Conservation (phyloP, 1,284 basidiomycete genomes). For the Moniliophthora roreri region DNA sequence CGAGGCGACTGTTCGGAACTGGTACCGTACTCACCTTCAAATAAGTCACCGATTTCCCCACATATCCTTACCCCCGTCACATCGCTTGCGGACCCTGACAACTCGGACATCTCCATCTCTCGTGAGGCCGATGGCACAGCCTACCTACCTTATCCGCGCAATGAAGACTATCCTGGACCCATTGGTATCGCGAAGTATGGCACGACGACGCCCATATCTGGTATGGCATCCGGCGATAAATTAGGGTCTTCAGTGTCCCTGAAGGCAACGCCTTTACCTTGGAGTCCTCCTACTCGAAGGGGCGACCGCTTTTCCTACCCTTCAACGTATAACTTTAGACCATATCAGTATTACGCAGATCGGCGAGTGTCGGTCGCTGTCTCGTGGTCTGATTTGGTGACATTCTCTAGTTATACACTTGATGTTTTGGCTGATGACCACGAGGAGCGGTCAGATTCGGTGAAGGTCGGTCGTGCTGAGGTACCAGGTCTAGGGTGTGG, state of each 20-base stretch:
- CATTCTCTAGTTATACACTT: conserved; percentile 12
- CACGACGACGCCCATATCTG: background rate
- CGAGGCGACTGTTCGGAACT: no score
- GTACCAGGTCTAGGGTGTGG: no score
- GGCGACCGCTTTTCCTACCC: background rate
- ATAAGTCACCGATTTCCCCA: no score
- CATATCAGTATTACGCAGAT: background rate
- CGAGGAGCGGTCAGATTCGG: background rate
- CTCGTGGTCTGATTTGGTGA: conserved; percentile 12
- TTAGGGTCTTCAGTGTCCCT: background rate
- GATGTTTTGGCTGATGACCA: background rate
- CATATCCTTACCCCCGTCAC: no score
- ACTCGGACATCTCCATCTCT: no score
- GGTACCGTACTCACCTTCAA: no score
- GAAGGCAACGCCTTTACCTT: no score
- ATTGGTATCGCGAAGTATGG: no score
- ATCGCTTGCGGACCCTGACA: no score
- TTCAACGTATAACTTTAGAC: background rate
- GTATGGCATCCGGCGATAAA: background rate
- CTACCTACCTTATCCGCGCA: background rate
- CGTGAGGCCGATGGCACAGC: background rate
- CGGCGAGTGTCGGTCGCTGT: conserved; percentile 8
- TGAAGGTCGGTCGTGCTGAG: background rate
- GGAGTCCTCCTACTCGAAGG: background rate
- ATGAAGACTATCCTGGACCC: background rate